Percentiles rank a stretch among this genome's conserved stretches.
Evolutionary conservation across 2,329 filamentous ascomycete species (phyloP).

Genomic region (Alternaria ethzedia): DNA sequence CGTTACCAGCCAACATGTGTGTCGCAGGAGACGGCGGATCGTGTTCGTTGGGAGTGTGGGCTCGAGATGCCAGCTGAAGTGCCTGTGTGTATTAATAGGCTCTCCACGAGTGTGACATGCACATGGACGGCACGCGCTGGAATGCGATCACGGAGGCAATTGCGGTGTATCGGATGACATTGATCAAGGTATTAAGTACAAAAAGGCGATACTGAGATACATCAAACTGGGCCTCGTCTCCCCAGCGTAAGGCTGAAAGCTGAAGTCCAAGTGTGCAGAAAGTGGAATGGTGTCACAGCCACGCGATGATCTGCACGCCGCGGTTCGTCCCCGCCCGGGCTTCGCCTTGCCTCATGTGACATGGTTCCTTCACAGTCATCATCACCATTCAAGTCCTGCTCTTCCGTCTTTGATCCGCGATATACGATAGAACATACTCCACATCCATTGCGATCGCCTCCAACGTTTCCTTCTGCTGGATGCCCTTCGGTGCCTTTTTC

Average conservation of each 20-base stretch:
- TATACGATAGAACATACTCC: conserved; percentile 21
- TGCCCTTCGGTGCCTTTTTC: conserved; percentile 60
- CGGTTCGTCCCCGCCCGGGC: conserved; percentile 7
- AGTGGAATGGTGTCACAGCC: conserved; percentile 27
- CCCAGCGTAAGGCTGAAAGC: conserved; percentile 37
- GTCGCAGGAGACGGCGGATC: background rate
- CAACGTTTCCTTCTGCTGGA: conserved; percentile 17
- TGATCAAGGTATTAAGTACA: conserved; percentile 7
- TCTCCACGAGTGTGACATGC: conserved; percentile 12
- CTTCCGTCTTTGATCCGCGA: conserved; percentile 16
- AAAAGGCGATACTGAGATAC: conserved; percentile 15
- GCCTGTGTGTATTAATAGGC: conserved; percentile 22
- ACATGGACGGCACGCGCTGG: conserved; percentile 17
- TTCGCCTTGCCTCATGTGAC: conserved; percentile 11
- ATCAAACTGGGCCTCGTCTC: conserved; percentile 18
- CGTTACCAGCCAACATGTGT: background rate
- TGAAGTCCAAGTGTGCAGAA: conserved; percentile 19
- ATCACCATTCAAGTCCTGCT: background rate
- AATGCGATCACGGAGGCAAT: conserved; percentile 11
- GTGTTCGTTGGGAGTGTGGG: background rate
- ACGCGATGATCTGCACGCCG: conserved; percentile 10
- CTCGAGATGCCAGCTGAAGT: conserved; percentile 13
- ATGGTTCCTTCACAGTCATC: background rate
- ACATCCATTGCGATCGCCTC: conserved; percentile 28
- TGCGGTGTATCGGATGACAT: conserved; percentile 2